A percentile compares a stretch with the other conserved stretches of the same genome.
Evolutionary conservation across 441 rosid genomes (phyloP).

Genomic region (Croton setiger): DNA sequence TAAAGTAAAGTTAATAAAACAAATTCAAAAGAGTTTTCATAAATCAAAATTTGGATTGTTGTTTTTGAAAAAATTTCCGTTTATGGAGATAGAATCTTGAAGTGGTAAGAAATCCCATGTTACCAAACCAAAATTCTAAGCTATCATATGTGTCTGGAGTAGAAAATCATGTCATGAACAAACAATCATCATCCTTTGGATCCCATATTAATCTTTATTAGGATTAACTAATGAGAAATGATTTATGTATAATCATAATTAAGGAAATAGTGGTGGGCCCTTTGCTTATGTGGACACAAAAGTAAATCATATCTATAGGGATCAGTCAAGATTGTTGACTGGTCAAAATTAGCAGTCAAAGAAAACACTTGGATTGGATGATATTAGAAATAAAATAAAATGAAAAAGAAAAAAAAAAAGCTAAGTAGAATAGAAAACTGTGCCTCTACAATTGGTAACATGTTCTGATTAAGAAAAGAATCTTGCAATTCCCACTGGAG

Average conservation of each 20-base stretch:
- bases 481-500: slow-evolving; percentile 19
- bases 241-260: background rate
- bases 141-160: slow-evolving; percentile 43
- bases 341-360: slow-evolving; percentile 48
- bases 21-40: no score
- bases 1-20: no score
- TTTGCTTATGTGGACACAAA: slow-evolving; percentile 14
- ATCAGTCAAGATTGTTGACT: slow-evolving; percentile 43
- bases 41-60: no score
- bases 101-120: slow-evolving; percentile 45
- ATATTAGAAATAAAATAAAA: background rate
- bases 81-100: slow-evolving; percentile 33
- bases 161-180: slow-evolving; percentile 37
- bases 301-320: slow-evolving; percentile 13
- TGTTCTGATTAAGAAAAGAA: slow-evolving; percentile 41
- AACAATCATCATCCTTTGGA: slow-evolving; percentile 43
- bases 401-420: no score
- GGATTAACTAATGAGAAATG: background rate
- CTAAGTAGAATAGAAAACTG: slow-evolving; percentile 31
- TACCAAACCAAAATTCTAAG: slow-evolving; percentile 43
- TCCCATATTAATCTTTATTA: slow-evolving; percentile 15
- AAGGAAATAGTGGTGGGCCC: slow-evolving; percentile 14
- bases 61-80: slow-evolving; percentile 8
- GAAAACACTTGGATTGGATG: slow-evolving; percentile 18
- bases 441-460: slow-evolving; percentile 28